Conservation (phyloP, 208 protist genomes). For the Crithidia thermophila region DNA sequence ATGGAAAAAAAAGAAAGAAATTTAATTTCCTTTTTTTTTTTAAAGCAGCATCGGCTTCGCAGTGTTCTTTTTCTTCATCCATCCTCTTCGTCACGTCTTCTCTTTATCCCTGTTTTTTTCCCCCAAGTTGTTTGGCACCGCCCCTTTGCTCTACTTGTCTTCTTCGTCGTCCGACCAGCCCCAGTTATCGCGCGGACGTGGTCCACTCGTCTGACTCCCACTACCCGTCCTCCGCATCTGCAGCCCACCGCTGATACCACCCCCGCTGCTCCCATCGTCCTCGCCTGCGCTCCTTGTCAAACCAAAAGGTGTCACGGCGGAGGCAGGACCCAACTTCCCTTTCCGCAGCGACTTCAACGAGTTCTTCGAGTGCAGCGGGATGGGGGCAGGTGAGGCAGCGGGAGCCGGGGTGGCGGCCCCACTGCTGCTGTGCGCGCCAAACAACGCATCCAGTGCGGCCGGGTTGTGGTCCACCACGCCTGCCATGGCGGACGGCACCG, state of each 20-base stretch:
- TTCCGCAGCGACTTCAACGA: conserved; percentile 23
- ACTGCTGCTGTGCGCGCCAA: too few species aligned
- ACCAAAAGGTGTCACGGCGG: neutral
- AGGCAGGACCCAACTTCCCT: neutral
- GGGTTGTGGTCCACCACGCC: conserved; percentile 1
- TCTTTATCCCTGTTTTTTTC: too few species aligned
- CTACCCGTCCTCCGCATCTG: too few species aligned
- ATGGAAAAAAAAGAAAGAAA: neutral
- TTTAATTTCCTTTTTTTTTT: neutral
- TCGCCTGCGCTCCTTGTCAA: neutral
- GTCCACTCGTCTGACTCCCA: neutral
- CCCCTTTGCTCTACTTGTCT: neutral
- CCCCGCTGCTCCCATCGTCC: too few species aligned
- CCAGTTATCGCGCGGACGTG: neutral
- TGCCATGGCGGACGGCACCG: neutral
- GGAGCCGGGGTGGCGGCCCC: neutral
- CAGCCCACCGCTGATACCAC: too few species aligned
- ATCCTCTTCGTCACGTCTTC: too few species aligned
- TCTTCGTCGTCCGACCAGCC: conserved; percentile 19
- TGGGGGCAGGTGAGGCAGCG: neutral
- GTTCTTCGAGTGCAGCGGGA: neutral
- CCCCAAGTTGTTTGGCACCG: too few species aligned
- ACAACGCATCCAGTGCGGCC: neutral
- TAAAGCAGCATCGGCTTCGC: too few species aligned
- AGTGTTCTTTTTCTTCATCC: too few species aligned